Percentiles rank a stretch among this genome's conserved stretches.
These are phyloP conservation scores for Quercus ilex DNA, from an alignment of 306 rosid genomes.

Conservation along the genomic window DNA sequence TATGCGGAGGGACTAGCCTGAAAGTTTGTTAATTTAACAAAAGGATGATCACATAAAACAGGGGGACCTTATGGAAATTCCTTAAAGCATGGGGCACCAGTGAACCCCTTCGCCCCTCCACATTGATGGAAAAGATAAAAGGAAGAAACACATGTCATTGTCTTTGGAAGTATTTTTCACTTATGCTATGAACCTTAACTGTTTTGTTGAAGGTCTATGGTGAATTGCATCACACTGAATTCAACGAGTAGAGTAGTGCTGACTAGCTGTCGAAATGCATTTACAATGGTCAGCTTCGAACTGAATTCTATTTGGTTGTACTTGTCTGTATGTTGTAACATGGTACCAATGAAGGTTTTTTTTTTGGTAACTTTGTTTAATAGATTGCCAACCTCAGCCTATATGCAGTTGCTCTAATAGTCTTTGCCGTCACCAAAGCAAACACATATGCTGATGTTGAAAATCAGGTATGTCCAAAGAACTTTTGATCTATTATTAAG, in stretches of 20 bases:
- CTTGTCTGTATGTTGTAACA: neutral
- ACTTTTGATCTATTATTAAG: constrained; percentile 16
- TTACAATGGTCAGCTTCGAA: constrained; percentile 65
- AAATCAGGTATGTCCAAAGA: constrained; percentile 56
- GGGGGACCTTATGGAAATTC: neutral
- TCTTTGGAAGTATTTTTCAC: constrained; percentile 9
- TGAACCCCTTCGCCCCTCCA: constrained; percentile 4
- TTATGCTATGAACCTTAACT: neutral
- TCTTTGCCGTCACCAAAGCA: constrained; percentile 49
- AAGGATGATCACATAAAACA: neutral
- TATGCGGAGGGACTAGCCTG: neutral
- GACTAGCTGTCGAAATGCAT: constrained; percentile 96
- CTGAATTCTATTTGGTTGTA: constrained; percentile 12
- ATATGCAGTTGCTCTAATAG: constrained; percentile 67
- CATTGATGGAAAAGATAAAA: constrained; percentile 4
- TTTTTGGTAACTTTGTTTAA: neutral
- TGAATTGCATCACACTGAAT: constrained; percentile 85
- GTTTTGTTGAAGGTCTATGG: constrained; percentile 77
- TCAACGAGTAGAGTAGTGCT: constrained; percentile 87
- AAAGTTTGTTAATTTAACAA: neutral
- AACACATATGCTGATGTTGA: constrained; percentile 47
- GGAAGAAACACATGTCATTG: neutral
- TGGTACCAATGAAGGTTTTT: neutral
- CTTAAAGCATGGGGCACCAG: neutral
- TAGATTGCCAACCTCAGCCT: constrained; percentile 91